phyloP scores from a whole-genome alignment of 2,329 filamentous ascomycete genomes.

The Colletotrichum higginsianum region DNA sequence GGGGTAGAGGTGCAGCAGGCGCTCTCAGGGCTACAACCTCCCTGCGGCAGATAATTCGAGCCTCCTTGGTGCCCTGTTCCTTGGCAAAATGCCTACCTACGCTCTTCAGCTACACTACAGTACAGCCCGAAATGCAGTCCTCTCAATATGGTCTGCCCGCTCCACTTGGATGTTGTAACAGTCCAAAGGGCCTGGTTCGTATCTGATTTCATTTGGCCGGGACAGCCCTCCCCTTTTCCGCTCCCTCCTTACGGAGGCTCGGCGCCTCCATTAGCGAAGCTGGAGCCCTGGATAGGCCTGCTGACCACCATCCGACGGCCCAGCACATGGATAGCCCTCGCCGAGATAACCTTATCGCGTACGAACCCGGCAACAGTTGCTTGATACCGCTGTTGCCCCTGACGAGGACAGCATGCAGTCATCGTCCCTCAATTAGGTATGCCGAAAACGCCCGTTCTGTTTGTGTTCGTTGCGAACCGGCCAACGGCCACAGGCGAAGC shows the following conservation, averaged over 20 bases:
- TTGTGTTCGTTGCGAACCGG: neutral
- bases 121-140: constrained; percentile 6
- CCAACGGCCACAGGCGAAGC: neutral
- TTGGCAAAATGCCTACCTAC: neutral
- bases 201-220: constrained; percentile 12
- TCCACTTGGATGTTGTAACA: constrained; percentile 2
- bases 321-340: neutral
- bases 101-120: constrained; percentile 7
- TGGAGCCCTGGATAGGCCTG: neutral
- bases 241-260: neutral
- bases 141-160: constrained; percentile 10
- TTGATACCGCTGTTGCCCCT: neutral
- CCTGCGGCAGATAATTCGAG: neutral
- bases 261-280: neutral
- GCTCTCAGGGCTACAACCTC: too few species aligned
- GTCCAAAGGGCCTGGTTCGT: neutral
- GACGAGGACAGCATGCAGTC: neutral
- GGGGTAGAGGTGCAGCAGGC: neutral
- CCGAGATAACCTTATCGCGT: constrained; percentile 26
- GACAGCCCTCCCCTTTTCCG: constrained; percentile 8
- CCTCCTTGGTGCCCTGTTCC: neutral
- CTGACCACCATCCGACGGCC: neutral
- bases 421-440: neutral
- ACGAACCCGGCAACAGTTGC: neutral
- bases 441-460: neutral